Conservation (phyloP, 2,329 filamentous ascomycete genomes). For the Neonectria sp. region DNA sequence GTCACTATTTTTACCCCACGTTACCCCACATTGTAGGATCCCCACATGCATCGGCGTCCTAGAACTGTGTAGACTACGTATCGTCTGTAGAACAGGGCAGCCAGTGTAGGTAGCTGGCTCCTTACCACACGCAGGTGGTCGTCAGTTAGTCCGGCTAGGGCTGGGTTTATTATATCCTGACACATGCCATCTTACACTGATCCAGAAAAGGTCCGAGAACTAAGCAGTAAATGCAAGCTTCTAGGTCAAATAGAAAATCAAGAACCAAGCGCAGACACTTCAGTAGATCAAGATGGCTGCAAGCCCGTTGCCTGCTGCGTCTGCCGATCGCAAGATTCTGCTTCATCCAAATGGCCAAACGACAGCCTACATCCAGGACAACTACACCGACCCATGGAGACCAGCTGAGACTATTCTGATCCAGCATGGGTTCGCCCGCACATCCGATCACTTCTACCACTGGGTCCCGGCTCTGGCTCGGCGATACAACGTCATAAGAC, state of each 20-base stretch:
- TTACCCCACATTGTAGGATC: neutral
- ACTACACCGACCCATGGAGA: constrained; percentile 24
- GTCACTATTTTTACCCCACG: neutral
- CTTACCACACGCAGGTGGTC: too few relatives aligned
- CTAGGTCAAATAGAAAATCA: neutral
- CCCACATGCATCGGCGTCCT: neutral
- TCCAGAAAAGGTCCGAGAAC: too few relatives aligned
- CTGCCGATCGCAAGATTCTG: constrained; percentile 3
- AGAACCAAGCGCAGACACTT: too few relatives aligned
- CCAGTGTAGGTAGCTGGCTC: too few relatives aligned
- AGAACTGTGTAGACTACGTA: too few relatives aligned
- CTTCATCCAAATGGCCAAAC: constrained; percentile 25
- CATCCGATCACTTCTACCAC: constrained; percentile 30
- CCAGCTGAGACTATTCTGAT: constrained; percentile 23
- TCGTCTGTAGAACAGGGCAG: too few relatives aligned
- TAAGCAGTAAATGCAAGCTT: too few relatives aligned
- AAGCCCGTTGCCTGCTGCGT: neutral
- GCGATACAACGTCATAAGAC: constrained; percentile 21
- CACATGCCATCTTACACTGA: too few relatives aligned
- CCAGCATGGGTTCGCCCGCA: constrained; percentile 23
- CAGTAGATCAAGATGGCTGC: neutral
- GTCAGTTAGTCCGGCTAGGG: too few relatives aligned
- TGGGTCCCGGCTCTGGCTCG: constrained; percentile 23
- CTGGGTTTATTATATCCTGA: too few relatives aligned
- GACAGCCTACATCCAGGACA: constrained; percentile 26